These are phyloP conservation scores for Suillus plorans DNA, from an alignment of 768 basidiomycete species.

Conservation along the genomic window DNA sequence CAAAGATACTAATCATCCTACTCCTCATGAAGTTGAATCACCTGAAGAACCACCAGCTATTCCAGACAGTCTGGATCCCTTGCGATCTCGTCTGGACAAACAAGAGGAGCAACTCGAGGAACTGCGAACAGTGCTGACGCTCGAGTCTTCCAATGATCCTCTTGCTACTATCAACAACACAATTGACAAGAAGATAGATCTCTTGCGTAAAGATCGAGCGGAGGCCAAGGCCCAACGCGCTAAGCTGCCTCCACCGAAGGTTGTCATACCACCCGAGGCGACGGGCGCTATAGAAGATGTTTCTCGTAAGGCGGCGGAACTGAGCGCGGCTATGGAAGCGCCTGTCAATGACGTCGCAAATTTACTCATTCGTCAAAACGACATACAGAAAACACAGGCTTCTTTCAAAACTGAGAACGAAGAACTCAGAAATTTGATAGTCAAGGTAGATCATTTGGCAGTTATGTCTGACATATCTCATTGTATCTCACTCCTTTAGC, in stretches of 20 bases:
- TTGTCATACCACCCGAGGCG: constrained; percentile 20
- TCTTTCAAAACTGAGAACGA: constrained; percentile 1
- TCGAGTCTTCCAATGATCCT: constrained; percentile 20
- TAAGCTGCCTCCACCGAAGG: constrained; percentile 16
- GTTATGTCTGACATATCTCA: not conserved
- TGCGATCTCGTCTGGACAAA: constrained; percentile 20
- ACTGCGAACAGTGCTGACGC: constrained; percentile 28
- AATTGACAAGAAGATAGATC: constrained; percentile 18
- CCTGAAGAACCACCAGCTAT: not conserved
- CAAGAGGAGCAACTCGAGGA: constrained; percentile 33
- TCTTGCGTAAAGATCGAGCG: constrained; percentile 22
- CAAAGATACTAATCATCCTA: constrained; percentile 1
- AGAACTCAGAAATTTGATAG: not conserved
- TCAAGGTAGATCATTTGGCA: not conserved
- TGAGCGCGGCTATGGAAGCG: constrained; percentile 25
- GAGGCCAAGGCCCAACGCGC: constrained; percentile 19
- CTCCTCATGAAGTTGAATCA: not conserved
- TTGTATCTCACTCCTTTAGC: not conserved
- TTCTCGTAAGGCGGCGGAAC: constrained; percentile 14
- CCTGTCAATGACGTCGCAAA: constrained; percentile 25
- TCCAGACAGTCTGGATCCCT: constrained; percentile 6
- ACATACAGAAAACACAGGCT: not conserved
- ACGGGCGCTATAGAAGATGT: constrained; percentile 19
- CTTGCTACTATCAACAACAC: constrained; percentile 18
- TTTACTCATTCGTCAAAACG: constrained; percentile 19